These are phyloP conservation scores for Fragilaria radians DNA, from an alignment of 108 stramenopile species.

Conservation along the genomic window DNA sequence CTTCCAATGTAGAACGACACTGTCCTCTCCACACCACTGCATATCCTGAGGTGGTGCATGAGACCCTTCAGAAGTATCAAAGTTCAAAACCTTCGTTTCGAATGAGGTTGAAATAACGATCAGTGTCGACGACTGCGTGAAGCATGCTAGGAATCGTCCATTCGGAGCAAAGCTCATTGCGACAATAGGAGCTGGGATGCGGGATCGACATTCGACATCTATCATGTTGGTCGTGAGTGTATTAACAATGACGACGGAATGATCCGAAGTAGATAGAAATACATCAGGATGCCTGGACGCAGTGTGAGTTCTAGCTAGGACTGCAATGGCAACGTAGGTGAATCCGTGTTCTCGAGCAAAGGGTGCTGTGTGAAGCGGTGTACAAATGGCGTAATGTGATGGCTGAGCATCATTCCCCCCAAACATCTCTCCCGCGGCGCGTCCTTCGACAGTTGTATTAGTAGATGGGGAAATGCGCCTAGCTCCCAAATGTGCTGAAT, in stretches of 20 bases:
- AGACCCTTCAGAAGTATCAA: constrained; percentile 79
- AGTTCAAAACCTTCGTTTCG: constrained; percentile 87
- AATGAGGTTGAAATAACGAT: constrained; percentile 90
- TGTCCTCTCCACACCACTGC: constrained; percentile 95
- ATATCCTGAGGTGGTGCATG: constrained; percentile 63
- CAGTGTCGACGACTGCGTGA: constrained; percentile 74
- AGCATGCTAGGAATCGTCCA: constrained; percentile 93
- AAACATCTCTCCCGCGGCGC: constrained; percentile 1
- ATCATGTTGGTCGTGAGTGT: constrained; percentile 50
- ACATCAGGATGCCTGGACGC: constrained; percentile 68
- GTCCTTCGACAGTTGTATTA: not conserved
- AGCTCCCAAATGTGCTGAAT: constrained; percentile 42
- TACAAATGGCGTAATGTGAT: constrained; percentile 58
- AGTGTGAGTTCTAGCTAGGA: constrained; percentile 57
- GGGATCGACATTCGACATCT: constrained; percentile 74
- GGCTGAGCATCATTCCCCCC: constrained; percentile 29
- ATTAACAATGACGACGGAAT: constrained; percentile 60
- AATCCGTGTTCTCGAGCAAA: constrained; percentile 42
- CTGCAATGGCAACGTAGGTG: constrained; percentile 57
- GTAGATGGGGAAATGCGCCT: constrained; percentile 14
- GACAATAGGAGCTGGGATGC: constrained; percentile 70
- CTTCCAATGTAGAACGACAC: constrained; percentile 88
- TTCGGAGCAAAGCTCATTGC: constrained; percentile 90
- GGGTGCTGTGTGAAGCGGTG: constrained; percentile 51
- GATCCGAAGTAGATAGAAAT: constrained; percentile 71